phyloP scores from a whole-genome alignment of 1,284 basidiomycete species.

The Leccinum brunneo-olivaceum region DNA sequence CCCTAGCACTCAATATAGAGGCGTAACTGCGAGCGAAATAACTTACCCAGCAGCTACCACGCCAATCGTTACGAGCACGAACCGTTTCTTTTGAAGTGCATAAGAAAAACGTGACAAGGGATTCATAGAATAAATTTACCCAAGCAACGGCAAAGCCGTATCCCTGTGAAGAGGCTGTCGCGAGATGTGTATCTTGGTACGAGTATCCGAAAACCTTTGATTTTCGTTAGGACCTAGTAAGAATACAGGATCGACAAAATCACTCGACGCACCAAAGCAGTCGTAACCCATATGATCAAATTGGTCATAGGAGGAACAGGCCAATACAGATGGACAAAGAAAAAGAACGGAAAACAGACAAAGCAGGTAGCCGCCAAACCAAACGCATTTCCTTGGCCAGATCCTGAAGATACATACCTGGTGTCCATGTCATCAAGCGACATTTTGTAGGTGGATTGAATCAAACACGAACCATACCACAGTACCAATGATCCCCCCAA shows the following conservation, averaged over 20 bases:
- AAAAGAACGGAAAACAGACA: constrained; percentile 67
- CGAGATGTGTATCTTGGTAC: constrained; percentile 52
- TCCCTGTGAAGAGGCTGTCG: constrained; percentile 39
- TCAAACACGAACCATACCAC: constrained; percentile 52
- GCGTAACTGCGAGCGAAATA: background rate
- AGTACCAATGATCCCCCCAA: constrained; percentile 64
- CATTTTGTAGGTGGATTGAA: background rate
- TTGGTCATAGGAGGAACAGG: constrained; percentile 65
- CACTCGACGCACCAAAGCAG: constrained; percentile 47
- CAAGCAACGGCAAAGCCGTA: constrained; percentile 59
- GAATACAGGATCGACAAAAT: background rate
- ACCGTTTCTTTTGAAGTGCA: constrained; percentile 41
- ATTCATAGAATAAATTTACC: constrained; percentile 34
- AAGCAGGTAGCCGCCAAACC: constrained; percentile 68
- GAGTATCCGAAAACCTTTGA: constrained; percentile 66
- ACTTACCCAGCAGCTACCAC: constrained; percentile 60
- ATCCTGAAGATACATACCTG: constrained; percentile 72
- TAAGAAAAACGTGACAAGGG: background rate
- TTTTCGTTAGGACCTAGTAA: background rate
- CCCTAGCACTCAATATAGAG: constrained; percentile 4
- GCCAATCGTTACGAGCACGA: constrained; percentile 55
- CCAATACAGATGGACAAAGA: constrained; percentile 63
- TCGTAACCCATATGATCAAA: constrained; percentile 70
- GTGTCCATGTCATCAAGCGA: background rate
- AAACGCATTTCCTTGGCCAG: constrained; percentile 62